Base-by-base conservation (phyloP, 331 rosid species). In the Malus hybrid region DNA sequence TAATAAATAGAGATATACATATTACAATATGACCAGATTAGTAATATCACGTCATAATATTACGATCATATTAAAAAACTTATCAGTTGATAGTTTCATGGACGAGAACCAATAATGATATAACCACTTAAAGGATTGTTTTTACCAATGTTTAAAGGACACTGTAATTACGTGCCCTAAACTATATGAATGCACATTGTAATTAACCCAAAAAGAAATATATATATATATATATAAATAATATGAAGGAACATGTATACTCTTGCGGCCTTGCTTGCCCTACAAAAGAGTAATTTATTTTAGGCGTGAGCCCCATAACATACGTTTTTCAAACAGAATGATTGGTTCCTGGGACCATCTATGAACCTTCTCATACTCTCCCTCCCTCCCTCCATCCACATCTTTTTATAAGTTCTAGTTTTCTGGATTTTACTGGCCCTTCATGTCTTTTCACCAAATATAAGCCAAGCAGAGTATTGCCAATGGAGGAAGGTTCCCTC, bases 31-130 rank as follows among this genome's bases (percentile, higher is more conserved):
- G 57, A 52, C 0, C 20, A 52, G 0, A 6, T 52, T 52, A 16
- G 4, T 52, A 52, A 52, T 16, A 52, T 0, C 9, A 6, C 1
- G 19, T 52, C 1, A 5, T 0, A 48, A 5, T 48, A 0, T 48
- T 2, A 15, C 1, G 16, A 48, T 50, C 0, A 50, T 50, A 50
- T 16, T 16, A 18, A 16, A 52, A 16, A 1, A 48, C 19, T 0
- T 48, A 15, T 14, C 0, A 15, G 6, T 16, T 14, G 55, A 15
- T 15, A 48, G n/a, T 2, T 48, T 52, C 9, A 50, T 50, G n/a
- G 20, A 50, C 9, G 56, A 16, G 56, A 15, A 50, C n/a, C 56
- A 15, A 50, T 28, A 28, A 28, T 50, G 3, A 6, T 16, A 15
- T 50, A 50, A 50, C 56, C 1, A 16, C 56, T 50, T 15, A 5